Conservation (phyloP, 1,284 basidiomycete species). For the Polyporus tsugae region DNA sequence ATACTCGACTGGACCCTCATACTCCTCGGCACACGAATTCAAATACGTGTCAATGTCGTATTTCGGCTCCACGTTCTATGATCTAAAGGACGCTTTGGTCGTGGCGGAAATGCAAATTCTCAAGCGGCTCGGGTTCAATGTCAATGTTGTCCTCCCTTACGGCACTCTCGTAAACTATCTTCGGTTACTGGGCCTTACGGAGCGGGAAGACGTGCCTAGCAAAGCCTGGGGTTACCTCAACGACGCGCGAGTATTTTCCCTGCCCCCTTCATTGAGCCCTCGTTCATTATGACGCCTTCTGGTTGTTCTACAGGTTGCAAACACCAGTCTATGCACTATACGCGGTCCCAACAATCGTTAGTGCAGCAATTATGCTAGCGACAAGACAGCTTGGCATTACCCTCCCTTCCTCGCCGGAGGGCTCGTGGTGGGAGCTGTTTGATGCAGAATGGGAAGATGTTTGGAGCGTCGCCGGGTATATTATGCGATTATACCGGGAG, state of each 20-base stretch:
- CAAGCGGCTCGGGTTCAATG: conserved; percentile 92
- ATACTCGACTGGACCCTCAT: conserved; percentile 35
- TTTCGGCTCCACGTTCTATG: conserved; percentile 85
- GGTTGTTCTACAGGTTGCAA: conserved; percentile 68
- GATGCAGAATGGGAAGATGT: conserved; percentile 88
- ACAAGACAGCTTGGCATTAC: conserved; percentile 74
- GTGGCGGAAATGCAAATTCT: conserved; percentile 98
- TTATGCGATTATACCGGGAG: conserved; percentile 80
- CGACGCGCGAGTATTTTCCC: conserved; percentile 73
- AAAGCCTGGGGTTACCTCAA: conserved; percentile 92
- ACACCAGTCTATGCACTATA: conserved; percentile 92
- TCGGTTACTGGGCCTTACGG: conserved; percentile 84
- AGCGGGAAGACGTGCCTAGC: conserved; percentile 74
- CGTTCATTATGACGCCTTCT: conserved; percentile 31
- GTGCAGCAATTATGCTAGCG: conserved; percentile 84
- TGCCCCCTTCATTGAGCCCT: conserved; percentile 17
- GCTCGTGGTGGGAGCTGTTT: conserved; percentile 89
- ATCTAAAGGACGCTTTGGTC: conserved; percentile 89
- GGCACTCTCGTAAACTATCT: conserved; percentile 96
- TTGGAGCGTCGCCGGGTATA: conserved; percentile 79
- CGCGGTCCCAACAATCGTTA: conserved; percentile 88
- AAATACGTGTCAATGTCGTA: conserved; percentile 87
- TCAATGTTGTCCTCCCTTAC: conserved; percentile 91
- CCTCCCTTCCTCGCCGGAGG: conserved; percentile 71
- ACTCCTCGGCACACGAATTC: conserved; percentile 52